Conservation (phyloP, 768 basidiomycete species). For the Leccinum longicurvipes region DNA sequence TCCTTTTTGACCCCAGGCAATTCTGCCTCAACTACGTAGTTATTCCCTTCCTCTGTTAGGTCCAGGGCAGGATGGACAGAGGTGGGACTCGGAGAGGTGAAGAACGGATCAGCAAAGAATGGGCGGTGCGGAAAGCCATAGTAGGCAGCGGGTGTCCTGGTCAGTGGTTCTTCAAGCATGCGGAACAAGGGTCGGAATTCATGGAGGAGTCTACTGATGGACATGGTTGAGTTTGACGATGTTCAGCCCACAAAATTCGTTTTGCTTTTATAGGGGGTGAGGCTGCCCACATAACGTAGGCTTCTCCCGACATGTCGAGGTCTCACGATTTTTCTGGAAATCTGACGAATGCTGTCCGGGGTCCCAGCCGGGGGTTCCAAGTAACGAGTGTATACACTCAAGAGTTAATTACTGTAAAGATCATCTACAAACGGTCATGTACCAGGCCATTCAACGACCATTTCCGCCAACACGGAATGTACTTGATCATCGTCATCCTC, state of each 20-base stretch:
- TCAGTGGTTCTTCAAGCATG: conserved; percentile 69
- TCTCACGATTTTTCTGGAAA: conserved; percentile 18
- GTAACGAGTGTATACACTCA: neutral
- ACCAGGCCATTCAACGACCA: conserved; percentile 80
- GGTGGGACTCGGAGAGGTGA: conserved; percentile 30
- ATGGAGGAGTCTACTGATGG: conserved; percentile 60
- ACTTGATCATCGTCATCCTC: conserved; percentile 88
- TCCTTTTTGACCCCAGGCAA: conserved; percentile 78
- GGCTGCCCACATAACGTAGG: conserved; percentile 10
- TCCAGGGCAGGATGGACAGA: conserved; percentile 58
- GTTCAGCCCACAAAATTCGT: neutral
- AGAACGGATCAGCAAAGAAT: conserved; percentile 51
- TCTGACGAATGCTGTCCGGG: conserved; percentile 9
- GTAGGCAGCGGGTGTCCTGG: conserved; percentile 31
- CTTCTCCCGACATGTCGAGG: conserved; percentile 8
- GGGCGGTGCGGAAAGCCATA: conserved; percentile 31
- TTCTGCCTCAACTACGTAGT: conserved; percentile 72
- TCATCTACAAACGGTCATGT: conserved; percentile 1
- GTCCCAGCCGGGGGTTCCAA: conserved; percentile 4
- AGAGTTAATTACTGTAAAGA: neutral
- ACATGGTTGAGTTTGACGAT: conserved; percentile 41
- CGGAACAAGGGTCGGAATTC: conserved; percentile 77
- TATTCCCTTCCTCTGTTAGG: conserved; percentile 59
- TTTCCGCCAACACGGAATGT: conserved; percentile 69
- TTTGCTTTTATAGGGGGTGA: conserved; percentile 9